Percentiles rank a stretch among this genome's conserved stretches.
Evolutionary conservation across 2,329 filamentous ascomycete genomes (phyloP).

Genomic region (Fusarium sp.): DNA sequence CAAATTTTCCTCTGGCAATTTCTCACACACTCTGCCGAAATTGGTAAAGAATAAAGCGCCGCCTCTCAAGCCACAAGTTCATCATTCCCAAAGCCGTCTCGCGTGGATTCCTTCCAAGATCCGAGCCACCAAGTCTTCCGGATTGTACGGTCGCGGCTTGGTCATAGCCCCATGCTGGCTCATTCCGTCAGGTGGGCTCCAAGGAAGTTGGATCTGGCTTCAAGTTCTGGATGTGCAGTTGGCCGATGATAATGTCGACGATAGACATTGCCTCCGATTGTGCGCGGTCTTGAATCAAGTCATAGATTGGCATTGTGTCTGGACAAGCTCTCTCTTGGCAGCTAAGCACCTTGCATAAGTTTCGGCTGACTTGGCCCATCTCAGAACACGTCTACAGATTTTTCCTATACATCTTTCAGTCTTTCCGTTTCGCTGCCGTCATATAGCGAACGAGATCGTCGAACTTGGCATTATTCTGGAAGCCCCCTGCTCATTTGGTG

Average conservation of each 20-base stretch:
- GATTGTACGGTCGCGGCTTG: background rate
- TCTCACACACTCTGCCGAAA: fast-evolving
- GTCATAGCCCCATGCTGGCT: fast-evolving
- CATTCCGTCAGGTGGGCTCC: fast-evolving
- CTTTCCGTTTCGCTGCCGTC: background rate
- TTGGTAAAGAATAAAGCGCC: fast-evolving
- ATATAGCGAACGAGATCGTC: background rate
- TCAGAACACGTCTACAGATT: background rate
- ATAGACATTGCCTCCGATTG: too few species aligned
- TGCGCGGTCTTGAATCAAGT: background rate
- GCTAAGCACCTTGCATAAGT: background rate
- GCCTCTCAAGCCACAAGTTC: fast-evolving
- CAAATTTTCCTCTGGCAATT: background rate
- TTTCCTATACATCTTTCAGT: background rate
- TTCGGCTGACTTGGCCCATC: background rate
- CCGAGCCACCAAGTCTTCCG: background rate
- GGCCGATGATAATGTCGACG: background rate
- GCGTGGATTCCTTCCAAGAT: background rate
- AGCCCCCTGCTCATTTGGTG: background rate
- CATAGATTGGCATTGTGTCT: background rate
- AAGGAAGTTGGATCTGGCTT: background rate
- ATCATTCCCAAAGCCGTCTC: background rate
- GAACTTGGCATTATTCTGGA: background rate
- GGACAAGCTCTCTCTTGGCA: background rate
- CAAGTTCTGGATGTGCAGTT: background rate